Evolutionary conservation across 371 early-diverging fungal genomes (phyloP).

Genomic region (Mucor saturninus): DNA sequence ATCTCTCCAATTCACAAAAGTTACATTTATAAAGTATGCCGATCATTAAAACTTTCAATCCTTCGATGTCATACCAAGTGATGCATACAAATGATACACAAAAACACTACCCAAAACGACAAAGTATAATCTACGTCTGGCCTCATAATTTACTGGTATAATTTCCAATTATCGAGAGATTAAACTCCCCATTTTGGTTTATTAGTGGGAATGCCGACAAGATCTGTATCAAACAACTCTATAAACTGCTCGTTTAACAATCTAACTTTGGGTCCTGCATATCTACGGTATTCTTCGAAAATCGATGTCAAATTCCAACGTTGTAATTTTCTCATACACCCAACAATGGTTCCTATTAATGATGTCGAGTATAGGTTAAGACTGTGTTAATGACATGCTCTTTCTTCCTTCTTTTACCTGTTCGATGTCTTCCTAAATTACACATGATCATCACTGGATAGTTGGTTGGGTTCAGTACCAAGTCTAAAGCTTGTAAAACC

Average conservation of each 20-base stretch:
- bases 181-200: conserved; percentile 73
- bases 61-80: too few relatives aligned
- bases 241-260: conserved; percentile 93
- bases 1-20: too few relatives aligned
- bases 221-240: conserved; percentile 95
- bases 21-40: too few relatives aligned
- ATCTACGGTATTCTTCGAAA: conserved; percentile 96
- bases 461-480: conserved; percentile 86
- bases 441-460: conserved; percentile 98
- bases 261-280: conserved; percentile 95
- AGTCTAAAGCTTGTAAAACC: conserved; percentile 87
- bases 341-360: conserved; percentile 86
- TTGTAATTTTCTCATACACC: conserved; percentile 95
- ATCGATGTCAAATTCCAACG: conserved; percentile 97
- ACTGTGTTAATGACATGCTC: not conserved
- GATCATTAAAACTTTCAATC: too few relatives aligned
- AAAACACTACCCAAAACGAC: too few relatives aligned
- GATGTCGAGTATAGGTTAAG: not conserved
- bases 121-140: too few relatives aligned
- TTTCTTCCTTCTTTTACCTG: conserved; percentile 66
- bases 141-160: too few relatives aligned
- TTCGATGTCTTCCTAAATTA: conserved; percentile 94
- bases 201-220: conserved; percentile 81
- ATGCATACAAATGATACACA: too few relatives aligned
- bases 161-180: too few relatives aligned